A percentile compares a stretch with the other conserved stretches of the same genome.
Conservation (phyloP, 257 asterid species). For the Ophiorrhiza pumila region DNA sequence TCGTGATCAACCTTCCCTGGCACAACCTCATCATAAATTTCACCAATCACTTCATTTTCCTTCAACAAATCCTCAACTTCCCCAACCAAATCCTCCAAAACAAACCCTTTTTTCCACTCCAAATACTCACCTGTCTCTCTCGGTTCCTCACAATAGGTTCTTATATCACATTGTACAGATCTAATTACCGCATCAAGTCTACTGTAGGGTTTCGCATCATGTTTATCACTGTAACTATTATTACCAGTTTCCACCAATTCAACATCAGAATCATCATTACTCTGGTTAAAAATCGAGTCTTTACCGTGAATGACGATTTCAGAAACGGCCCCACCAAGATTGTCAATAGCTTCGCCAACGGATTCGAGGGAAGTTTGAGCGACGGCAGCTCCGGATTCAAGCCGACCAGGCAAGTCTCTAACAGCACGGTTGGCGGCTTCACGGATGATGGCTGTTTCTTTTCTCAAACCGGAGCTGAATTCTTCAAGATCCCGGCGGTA, state of each 20-base stretch:
- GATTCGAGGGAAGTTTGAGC: slow-evolving; percentile 85
- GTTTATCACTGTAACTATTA: slow-evolving; percentile 21
- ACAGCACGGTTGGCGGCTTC: slow-evolving; percentile 77
- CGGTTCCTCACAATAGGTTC: slow-evolving; percentile 65
- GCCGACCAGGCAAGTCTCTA: slow-evolving; percentile 60
- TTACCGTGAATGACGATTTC: slow-evolving; percentile 55
- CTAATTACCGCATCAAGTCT: slow-evolving; percentile 61
- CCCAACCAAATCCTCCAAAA: slow-evolving; percentile 44
- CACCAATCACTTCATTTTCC: slow-evolving; percentile 50
- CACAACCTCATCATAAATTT: slow-evolving; percentile 61
- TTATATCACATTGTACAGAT: slow-evolving; percentile 51
- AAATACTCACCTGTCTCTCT: slow-evolving; percentile 44
- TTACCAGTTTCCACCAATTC: slow-evolving; percentile 31
- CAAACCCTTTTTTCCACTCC: slow-evolving; percentile 71
- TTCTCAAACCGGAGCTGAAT: slow-evolving; percentile 59
- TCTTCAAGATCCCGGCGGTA: slow-evolving; percentile 76
- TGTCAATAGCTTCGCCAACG: slow-evolving; percentile 78
- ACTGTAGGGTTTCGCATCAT: slow-evolving; percentile 60
- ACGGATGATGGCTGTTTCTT: slow-evolving; percentile 67
- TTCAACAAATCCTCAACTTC: slow-evolving; percentile 48
- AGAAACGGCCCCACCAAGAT: slow-evolving; percentile 58
- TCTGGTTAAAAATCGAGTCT: slow-evolving; percentile 46
- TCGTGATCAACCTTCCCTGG: slow-evolving; percentile 54
- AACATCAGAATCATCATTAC: slow-evolving; percentile 29
- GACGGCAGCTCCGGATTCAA: slow-evolving; percentile 81